These are phyloP conservation scores for Talaromyces albobiverticillius DNA, from an alignment of 2,329 filamentous ascomycete genomes.

Conservation along the genomic window DNA sequence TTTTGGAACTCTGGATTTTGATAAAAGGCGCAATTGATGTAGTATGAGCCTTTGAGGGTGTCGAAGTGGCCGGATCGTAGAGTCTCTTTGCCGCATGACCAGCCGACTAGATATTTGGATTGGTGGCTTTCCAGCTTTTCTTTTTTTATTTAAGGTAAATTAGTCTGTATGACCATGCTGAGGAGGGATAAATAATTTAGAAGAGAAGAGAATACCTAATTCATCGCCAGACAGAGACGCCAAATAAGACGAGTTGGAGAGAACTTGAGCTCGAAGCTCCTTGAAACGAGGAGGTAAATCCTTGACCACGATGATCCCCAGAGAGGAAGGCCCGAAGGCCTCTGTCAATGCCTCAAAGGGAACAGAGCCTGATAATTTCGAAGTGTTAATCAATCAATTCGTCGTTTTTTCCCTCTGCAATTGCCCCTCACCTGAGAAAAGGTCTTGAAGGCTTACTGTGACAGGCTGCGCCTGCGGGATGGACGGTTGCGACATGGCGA, in stretches of 20 bases:
- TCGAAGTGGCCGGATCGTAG: slow-evolving; percentile 61
- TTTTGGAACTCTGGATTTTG: slow-evolving; percentile 36
- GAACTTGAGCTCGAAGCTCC: slow-evolving; percentile 66
- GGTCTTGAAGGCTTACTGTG: slow-evolving; percentile 48
- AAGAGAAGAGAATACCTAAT: slow-evolving; percentile 58
- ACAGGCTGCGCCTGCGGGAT: slow-evolving; percentile 38
- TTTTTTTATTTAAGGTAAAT: slow-evolving; percentile 19
- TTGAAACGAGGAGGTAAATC: slow-evolving; percentile 73
- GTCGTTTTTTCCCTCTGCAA: neutral
- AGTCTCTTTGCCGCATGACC: slow-evolving; percentile 64
- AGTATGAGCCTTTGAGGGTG: slow-evolving; percentile 63
- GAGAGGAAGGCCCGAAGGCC: slow-evolving; percentile 84
- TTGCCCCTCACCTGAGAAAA: slow-evolving; percentile 44
- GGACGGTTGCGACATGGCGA: neutral
- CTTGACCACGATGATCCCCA: slow-evolving; percentile 92
- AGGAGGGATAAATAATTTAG: neutral
- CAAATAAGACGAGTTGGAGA: slow-evolving; percentile 87
- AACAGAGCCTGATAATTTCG: slow-evolving; percentile 29
- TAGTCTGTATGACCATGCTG: slow-evolving; percentile 1
- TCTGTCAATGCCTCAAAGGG: slow-evolving; percentile 48
- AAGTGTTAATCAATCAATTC: neutral
- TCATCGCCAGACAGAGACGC: slow-evolving; percentile 72
- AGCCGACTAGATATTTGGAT: slow-evolving; percentile 61
- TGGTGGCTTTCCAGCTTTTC: slow-evolving; percentile 41
- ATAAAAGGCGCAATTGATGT: slow-evolving; percentile 60